Base-by-base conservation (phyloP, 139 green algal genomes). In the Dunaliella sp. region DNA sequence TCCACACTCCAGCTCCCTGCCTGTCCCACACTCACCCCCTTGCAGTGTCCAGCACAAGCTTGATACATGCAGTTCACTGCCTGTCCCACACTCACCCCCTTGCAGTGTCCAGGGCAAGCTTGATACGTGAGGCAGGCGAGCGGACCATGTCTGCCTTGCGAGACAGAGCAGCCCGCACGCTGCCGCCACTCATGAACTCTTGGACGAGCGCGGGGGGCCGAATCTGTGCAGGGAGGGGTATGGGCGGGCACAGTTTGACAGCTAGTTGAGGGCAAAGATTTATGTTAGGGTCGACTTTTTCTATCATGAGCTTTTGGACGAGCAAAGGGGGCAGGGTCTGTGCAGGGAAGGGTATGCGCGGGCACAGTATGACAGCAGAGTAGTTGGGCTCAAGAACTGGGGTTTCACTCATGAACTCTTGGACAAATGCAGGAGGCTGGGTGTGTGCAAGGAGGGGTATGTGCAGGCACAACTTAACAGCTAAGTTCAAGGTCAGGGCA, bases 321-420 rank as follows among this genome's bases (percentile, higher is more conserved):
- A 96, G 90, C 24, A 93, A 93, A 1, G 94, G 94, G 3, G 94
- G 93, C 0, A 93, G 91, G 36, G 96, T 74, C 57, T 81, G 76
- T 22, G 7, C 73, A 78, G n/a, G n/a, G n/a, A n/a, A n/a, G n/a
- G n/a, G n/a, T n/a, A n/a, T n/a, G n/a, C n/a, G n/a, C n/a, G n/a
- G n/a, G n/a, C n/a, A n/a, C n/a, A n/a, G n/a, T n/a, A n/a, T n/a
- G n/a, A n/a, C n/a, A n/a, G n/a, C n/a, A n/a, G n/a, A n/a, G n/a
- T n/a, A n/a, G n/a, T n/a, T n/a, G n/a, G n/a, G n/a, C n/a, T n/a
- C n/a, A n/a, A n/a, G n/a, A n/a, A n/a, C n/a, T n/a, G n/a, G n/a
- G n/a, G n/a, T n/a, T n/a, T n/a, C n/a, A n/a, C n/a, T 87, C 88
- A 97, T 93, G 91, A 91, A 96, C 88, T 96, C 94, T 2, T 90